Base-by-base conservation (phyloP, 2,329 filamentous ascomycete species). In the Aspergillus persii region DNA sequence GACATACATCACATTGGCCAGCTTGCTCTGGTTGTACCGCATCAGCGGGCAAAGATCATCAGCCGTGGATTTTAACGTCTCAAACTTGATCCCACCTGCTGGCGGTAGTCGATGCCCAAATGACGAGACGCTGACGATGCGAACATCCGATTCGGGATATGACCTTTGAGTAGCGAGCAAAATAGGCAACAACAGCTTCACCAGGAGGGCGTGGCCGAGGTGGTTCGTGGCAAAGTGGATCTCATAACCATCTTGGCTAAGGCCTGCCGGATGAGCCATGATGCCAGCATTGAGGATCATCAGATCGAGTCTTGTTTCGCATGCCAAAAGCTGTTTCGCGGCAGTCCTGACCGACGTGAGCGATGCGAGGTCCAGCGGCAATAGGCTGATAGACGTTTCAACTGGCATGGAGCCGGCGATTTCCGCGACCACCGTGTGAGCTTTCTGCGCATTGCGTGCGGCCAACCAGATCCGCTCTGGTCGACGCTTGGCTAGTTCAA, bases 1-100 rank as follows among this genome's bases (percentile, higher is more conserved):
- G 0, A 78, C 76, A 30, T 76, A 78, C 4, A 81, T 66, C n/a
- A 82, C 74, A 58, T 79, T 81, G 1, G 80, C 79, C 2, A 78
- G 71, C 63, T 83, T 83, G 47, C 73, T 76, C 26, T 77, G 77
- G 2, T 72, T 77, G 58, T 82, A 82, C 62, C 68, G 61, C 30
- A 57, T 46, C 68, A 73, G 77, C 1, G 74, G 70, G 29, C 72
- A 11, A 4, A 73, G 26, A 70, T 62, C 0, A 62, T 60, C 4
- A 74, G 71, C 3, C 74, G 62, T 30, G 66, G 68, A 3, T 69
- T 62, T 29, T 71, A 71, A 3, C 9, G 33, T 36, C 4, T 73
- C 63, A 0, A 72, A 29, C n/a, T 74, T 70, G 0, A 66, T 70
- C 11, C 70, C 67, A 23, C 73, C 67, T 1, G 54, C 50, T 1